Conservation (phyloP, 768 basidiomycete genomes). For the Mycena chlorophos region DNA sequence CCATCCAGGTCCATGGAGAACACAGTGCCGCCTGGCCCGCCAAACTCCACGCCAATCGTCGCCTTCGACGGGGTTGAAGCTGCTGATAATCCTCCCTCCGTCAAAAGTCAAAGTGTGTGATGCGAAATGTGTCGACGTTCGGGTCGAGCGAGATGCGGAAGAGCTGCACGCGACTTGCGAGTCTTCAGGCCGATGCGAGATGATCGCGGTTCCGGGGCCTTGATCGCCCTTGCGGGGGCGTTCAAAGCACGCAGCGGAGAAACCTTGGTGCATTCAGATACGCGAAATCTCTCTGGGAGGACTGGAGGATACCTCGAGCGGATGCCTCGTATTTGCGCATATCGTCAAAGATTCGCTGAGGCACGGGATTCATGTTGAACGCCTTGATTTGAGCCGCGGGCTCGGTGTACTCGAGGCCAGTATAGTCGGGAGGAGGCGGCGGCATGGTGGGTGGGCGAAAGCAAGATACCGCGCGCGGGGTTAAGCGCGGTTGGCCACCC, state of each 20-base stretch:
- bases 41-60: slow-evolving; percentile 44
- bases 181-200: slow-evolving; percentile 40
- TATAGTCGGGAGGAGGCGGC: slow-evolving; percentile 25
- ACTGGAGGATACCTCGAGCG: slow-evolving; percentile 30
- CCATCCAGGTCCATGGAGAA: slow-evolving; percentile 43
- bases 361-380: slow-evolving; percentile 34
- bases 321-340: slow-evolving; percentile 43
- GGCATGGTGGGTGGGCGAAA: slow-evolving; percentile 6
- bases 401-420: slow-evolving; percentile 34
- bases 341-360: slow-evolving; percentile 34
- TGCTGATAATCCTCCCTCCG: slow-evolving; percentile 35
- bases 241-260: slow-evolving; percentile 11
- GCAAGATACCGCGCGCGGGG: too few relatives aligned
- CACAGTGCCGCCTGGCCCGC: slow-evolving; percentile 37
- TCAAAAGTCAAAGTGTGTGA: slow-evolving; percentile 44
- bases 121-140: slow-evolving; percentile 28
- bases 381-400: slow-evolving; percentile 42
- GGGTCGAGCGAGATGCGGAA: slow-evolving; percentile 36
- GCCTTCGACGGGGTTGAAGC: slow-evolving; percentile 33
- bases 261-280: slow-evolving; percentile 5
- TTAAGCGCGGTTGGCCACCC: too few relatives aligned
- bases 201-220: slow-evolving; percentile 20
- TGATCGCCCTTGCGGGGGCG: not conserved
- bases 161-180: slow-evolving; percentile 39
- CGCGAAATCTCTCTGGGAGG: not conserved